phyloP scores from a whole-genome alignment of 176 grass and related monocot genomes.

The Aegilops longissima region DNA sequence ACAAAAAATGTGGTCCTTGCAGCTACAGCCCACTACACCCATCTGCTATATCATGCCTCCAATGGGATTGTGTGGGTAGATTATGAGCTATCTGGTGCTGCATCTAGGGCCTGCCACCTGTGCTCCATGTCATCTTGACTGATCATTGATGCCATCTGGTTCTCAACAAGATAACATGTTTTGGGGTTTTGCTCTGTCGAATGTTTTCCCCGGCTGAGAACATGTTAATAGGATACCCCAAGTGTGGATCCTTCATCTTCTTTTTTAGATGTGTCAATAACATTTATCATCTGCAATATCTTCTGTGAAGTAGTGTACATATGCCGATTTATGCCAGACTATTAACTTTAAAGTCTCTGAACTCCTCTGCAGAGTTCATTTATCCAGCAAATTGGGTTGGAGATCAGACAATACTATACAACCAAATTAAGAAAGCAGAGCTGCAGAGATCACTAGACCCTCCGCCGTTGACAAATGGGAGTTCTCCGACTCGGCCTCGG shows the following conservation, averaged over 20 bases:
- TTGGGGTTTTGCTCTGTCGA: background rate
- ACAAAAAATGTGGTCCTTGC: conserved; percentile 37
- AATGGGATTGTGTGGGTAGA: conserved; percentile 28
- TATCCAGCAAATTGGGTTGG: conserved; percentile 95
- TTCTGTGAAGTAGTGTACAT: background rate
- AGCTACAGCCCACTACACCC: background rate
- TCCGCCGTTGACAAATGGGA: conserved; percentile 39
- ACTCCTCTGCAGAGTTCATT: conserved; percentile 64
- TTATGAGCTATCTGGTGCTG: conserved; percentile 31
- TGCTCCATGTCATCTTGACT: conserved; percentile 27
- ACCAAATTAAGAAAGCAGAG: conserved; percentile 63
- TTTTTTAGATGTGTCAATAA: background rate
- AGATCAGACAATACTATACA: conserved; percentile 80
- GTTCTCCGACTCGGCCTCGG: conserved; percentile 1
- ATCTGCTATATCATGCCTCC: background rate
- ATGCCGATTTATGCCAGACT: background rate
- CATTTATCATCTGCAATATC: background rate
- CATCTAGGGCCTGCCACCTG: conserved; percentile 33
- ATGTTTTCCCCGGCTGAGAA: background rate
- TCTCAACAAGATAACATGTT: background rate
- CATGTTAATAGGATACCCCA: background rate
- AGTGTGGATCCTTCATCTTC: background rate
- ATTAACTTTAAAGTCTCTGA: background rate
- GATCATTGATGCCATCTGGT: background rate
- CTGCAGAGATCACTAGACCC: conserved; percentile 72